Evolutionary conservation across 176 grass and related monocot species (phyloP).

Genomic region (Musa schizocarpa): DNA sequence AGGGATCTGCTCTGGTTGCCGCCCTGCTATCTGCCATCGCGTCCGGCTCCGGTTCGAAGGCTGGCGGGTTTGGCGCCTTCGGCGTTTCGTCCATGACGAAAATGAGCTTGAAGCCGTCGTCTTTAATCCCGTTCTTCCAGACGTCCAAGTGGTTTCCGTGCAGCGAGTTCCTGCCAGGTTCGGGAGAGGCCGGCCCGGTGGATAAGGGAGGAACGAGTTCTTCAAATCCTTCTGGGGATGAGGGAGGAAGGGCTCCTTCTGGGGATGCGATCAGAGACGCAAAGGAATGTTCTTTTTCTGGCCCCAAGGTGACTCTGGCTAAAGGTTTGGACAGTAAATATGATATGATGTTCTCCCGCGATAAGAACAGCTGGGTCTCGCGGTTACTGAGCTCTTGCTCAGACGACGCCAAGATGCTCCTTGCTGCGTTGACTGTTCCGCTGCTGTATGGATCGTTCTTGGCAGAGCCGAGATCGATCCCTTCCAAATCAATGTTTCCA

Average conservation of each 20-base stretch:
- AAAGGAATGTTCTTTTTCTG: slow-evolving; percentile 12
- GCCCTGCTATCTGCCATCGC: slow-evolving; percentile 45
- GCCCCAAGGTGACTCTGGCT: neutral
- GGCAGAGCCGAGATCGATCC: slow-evolving; percentile 81
- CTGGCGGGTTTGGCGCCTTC: slow-evolving; percentile 20
- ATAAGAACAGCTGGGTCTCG: slow-evolving; percentile 63
- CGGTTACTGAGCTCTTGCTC: slow-evolving; percentile 76
- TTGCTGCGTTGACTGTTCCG: slow-evolving; percentile 73
- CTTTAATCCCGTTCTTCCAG: slow-evolving; percentile 71
- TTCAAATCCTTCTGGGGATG: slow-evolving; percentile 4
- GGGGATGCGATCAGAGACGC: neutral
- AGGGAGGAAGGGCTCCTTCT: neutral
- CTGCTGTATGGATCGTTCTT: slow-evolving; percentile 63
- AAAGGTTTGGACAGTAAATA: neutral
- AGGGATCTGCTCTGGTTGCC: slow-evolving; percentile 24
- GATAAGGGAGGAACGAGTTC: slow-evolving; percentile 28
- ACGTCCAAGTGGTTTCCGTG: slow-evolving; percentile 82
- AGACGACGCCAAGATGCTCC: slow-evolving; percentile 73
- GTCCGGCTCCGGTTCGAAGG: slow-evolving; percentile 28
- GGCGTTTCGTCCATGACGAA: slow-evolving; percentile 50
- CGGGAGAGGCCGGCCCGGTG: slow-evolving; percentile 21
- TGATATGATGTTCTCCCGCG: neutral
- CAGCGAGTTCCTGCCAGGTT: slow-evolving; percentile 34
- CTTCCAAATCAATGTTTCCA: slow-evolving; percentile 86
- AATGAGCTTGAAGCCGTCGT: slow-evolving; percentile 47